Conservation (phyloP, 1,284 basidiomycete species). For the Ustilago shanxiensis region DNA sequence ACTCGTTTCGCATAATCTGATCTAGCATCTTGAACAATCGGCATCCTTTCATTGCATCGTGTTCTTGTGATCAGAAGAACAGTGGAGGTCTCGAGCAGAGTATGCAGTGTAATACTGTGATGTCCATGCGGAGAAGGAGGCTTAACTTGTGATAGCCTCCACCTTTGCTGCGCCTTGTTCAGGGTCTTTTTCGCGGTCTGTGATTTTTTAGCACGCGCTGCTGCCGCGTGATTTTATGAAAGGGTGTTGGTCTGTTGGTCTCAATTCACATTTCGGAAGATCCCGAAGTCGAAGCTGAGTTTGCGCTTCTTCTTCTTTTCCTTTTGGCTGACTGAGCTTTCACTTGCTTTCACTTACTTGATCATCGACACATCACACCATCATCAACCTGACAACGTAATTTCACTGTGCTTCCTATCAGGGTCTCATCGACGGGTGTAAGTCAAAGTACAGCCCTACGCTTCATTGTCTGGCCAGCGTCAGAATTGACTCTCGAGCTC, state of each 20-base stretch:
- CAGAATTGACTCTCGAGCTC: background rate
- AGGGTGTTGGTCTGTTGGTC: constrained; percentile 26
- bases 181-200: constrained; percentile 8
- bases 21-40: background rate
- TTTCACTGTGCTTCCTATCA: background rate
- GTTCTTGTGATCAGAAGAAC: background rate
- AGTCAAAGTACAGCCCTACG: background rate
- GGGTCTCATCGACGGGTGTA: constrained; percentile 1
- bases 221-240: background rate
- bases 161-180: constrained; percentile 6
- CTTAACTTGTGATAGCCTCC: too few relatives aligned
- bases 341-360: constrained; percentile 8
- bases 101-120: too few relatives aligned
- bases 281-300: constrained; percentile 4
- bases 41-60: background rate
- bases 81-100: too few relatives aligned
- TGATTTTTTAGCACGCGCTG: background rate
- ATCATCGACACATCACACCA: background rate
- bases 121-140: too few relatives aligned
- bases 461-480: background rate
- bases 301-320: background rate
- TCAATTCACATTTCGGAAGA: constrained; percentile 24
- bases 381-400: background rate
- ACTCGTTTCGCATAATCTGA: constrained; percentile 2
- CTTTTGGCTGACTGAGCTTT: constrained; percentile 23